Base-by-base conservation (phyloP, 2,329 filamentous ascomycete genomes). In the Pyricularia sp. region DNA sequence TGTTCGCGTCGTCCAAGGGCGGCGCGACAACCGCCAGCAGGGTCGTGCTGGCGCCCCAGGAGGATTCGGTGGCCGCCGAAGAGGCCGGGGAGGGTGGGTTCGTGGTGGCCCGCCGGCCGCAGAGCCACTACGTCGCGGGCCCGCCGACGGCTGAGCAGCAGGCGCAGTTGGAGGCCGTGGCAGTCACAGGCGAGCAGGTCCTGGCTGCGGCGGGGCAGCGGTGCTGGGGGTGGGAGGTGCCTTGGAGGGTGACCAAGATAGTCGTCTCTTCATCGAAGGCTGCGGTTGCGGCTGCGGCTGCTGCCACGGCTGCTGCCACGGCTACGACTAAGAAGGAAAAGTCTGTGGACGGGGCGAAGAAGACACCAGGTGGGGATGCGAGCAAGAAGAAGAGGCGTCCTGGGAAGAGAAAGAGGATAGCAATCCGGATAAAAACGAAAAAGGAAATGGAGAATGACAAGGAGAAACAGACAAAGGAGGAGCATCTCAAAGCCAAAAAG, bases 371-470 rank as follows among this genome's bases (percentile, higher is more conserved):
- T 9, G 64, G n/a, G 25, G 64, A 42, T 26, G 64, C 31, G 5
- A 42, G 25, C 61, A 78, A 77, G 72, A 81, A 76, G 73, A 83
- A 77, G 71, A 79, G 76, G 68, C 78, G 84, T 67, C 84, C 83
- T 0, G 86, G 86, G 4, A 90, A 90, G 80, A 89, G 86, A 77
- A 78, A 79, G 69, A 81, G 88, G 68, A 84, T 89, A 68, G 78
- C 83, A 30, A 71, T 83, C 68, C 79, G 86, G 69, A 81, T 78
- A 69, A 81, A 79, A 70, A 78, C 79, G 33, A 81, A 81, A 73
- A 78, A 75, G 7, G 77, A 76, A 68, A 79, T 78, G 72, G 79
- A 82, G 71, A 79, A 75, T 69, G 79, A 80, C 33, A 79, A 80
- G 71, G 80, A 79, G 71, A 77, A 80, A 68, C 72, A 78, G 66